phyloP scores from a whole-genome alignment of 2,329 filamentous ascomycete species.

The Colletotrichum lupini region DNA sequence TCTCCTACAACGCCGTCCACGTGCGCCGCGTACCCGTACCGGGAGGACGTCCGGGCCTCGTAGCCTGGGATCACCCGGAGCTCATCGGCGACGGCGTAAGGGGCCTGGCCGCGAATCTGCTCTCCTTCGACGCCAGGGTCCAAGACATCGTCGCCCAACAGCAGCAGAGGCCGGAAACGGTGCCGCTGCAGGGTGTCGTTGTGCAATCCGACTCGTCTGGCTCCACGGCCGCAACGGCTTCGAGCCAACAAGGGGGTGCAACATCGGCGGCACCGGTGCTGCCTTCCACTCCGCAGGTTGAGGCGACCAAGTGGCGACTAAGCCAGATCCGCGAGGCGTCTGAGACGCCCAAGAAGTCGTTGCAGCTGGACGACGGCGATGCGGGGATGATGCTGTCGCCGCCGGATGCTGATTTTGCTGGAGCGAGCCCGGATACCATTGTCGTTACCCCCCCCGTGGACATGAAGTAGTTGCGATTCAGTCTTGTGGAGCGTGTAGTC shows the following conservation, averaged over 20 bases:
- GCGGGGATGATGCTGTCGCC: not conserved
- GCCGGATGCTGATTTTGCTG: constrained; percentile 25
- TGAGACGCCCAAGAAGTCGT: constrained; percentile 24
- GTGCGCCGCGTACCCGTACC: constrained; percentile 46
- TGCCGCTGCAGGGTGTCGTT: constrained; percentile 47
- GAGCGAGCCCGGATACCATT: constrained; percentile 33
- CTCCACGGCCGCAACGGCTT: not conserved
- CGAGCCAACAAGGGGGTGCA: not conserved
- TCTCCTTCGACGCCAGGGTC: constrained; percentile 52
- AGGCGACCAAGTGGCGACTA: constrained; percentile 25
- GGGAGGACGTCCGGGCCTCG: constrained; percentile 52
- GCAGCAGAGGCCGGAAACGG: constrained; percentile 39
- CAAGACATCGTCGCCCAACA: constrained; percentile 29
- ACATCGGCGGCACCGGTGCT: not conserved
- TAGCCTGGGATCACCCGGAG: constrained; percentile 61
- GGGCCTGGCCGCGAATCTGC: constrained; percentile 52
- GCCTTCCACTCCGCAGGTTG: constrained; percentile 5
- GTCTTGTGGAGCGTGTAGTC: not conserved
- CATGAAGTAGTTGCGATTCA: not conserved
- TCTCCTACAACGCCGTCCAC: constrained; percentile 55
- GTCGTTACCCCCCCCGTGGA: constrained; percentile 28
- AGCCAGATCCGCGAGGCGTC: constrained; percentile 30
- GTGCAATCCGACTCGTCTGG: not conserved
- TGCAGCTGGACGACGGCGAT: not conserved
- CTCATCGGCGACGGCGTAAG: constrained; percentile 55